Base-by-base conservation (phyloP, 345 rosid genomes). In the Eucalyptus tenuipes region DNA sequence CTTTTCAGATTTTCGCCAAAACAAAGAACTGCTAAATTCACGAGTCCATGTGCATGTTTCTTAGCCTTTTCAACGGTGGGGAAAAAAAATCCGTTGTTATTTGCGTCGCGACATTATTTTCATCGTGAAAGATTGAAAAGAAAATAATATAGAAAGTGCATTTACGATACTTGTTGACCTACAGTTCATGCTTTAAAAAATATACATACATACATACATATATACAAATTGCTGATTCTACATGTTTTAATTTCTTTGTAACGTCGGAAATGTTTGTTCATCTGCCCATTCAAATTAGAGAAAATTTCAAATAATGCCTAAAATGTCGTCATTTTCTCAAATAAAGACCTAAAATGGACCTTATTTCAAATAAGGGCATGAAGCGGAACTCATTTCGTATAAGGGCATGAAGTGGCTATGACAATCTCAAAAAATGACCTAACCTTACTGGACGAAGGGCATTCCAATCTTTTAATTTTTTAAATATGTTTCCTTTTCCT, bases 331-430 rank as follows among this genome's bases (percentile, higher is more conserved):
- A 49, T 49, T 49, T 49, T 49, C 0, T 50, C 18, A 49, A 49
- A 49, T 49, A 1, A 15, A 49, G 0, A 3, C 0, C 3, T 49
- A 49, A 49, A 49, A 0, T 49, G 0, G 1, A 49, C 1, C 0
- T 49, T 49, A 0, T 49, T 49, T 49, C 3, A 49, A 49, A 49
- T 15, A 49, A 49, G 0, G 0, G 18, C 1, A 0, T 49, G 0
- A 49, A 49, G 0, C 6, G 0, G 0, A 49, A 49, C 52, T 15
- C 18, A 1, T 49, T 6, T 15, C 0, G 3, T 15, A 49, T 15
- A 49, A 49, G 18, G 3, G 52, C 18, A 0, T 15, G 3, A 49
- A 15, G 0, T 49, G 18, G 1, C 0, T 0, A 49, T 49, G 7
- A 49, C 52, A 49, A 49, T 49, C 52, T 49, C 7, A 49, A 49